Conservation (phyloP, 768 basidiomycete species). For the Fibroporia radiculosa region DNA sequence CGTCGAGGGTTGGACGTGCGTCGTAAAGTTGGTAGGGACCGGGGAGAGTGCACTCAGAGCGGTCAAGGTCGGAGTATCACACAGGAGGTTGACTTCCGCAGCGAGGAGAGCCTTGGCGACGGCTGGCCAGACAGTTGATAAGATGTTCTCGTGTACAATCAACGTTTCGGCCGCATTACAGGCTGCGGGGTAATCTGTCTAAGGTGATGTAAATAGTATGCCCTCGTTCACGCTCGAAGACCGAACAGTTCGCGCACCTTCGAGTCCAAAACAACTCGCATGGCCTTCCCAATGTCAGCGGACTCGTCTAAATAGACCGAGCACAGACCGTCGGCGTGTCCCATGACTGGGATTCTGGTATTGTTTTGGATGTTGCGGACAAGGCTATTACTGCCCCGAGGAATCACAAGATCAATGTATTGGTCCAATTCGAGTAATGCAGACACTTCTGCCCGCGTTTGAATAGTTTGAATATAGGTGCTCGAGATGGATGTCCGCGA, state of each 20-base stretch:
- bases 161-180: constrained; percentile 93
- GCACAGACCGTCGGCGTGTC: constrained; percentile 96
- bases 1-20: constrained; percentile 45
- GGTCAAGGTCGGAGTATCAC: constrained; percentile 58
- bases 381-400: constrained; percentile 86
- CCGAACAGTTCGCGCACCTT: constrained; percentile 51
- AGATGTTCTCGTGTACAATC: constrained; percentile 68
- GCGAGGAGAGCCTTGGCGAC: constrained; percentile 68
- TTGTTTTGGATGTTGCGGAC: constrained; percentile 83
- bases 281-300: constrained; percentile 73
- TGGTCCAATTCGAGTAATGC: constrained; percentile 78
- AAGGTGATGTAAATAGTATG: too few relatives aligned
- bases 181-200: constrained; percentile 93
- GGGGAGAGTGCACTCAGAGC: constrained; percentile 38
- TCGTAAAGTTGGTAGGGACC: constrained; percentile 27
- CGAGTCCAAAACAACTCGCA: constrained; percentile 78
- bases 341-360: constrained; percentile 96
- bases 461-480: constrained; percentile 86
- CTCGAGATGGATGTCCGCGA: constrained; percentile 63
- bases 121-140: constrained; percentile 71
- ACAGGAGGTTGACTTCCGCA: constrained; percentile 68
- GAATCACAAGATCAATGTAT: constrained; percentile 96
- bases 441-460: constrained; percentile 87
- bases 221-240: neutral
- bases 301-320: constrained; percentile 81